Base-by-base conservation (phyloP, 2,329 filamentous ascomycete genomes). In the Trichoderma semiorbis region DNA sequence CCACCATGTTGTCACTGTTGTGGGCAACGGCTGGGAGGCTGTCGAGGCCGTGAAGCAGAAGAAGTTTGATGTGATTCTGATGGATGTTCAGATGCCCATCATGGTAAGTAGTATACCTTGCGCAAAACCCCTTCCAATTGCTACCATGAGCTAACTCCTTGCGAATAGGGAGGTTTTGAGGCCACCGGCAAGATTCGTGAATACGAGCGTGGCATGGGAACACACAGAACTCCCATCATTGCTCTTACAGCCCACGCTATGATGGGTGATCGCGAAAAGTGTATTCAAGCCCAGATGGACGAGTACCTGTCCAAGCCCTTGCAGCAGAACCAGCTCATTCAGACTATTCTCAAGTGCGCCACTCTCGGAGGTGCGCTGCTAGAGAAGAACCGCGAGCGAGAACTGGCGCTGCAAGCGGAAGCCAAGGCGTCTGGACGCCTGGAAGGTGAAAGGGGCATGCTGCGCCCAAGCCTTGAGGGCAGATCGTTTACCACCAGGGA, bases 71-170 rank as follows among this genome's bases (percentile, higher is more conserved):
- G 93, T 97, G 73, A 96, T 99, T 75, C 87, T 99, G 63, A 99
- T 99, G 96, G 96, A 99, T 79, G 96, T 99, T 21, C 96, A 98
- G 81, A 99, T 99, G 96, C 96, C 96, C n/a, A 93, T 98, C 78
- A 98, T 98, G 95, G 91, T 93, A 83, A 84, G 89, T 74, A 43
- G 57, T 72, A 21, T 16, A 34, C 5, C 11, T 14, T 8, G 5
- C 16, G n/a, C n/a, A 55, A 12, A 24, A 26, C 12, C 2, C 18
- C 11, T 5, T n/a, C 18, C 2, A 61, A 5, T 21, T 8, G 18
- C 36, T 60, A 3, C 12, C 32, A 14, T 47, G 14, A 43, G 39
- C 66, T 70, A 28, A 70, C 34, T 18, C n/a, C 10, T 16, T 26
- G 1, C 18, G 11, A 55, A 65, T 72, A 93, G 91, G 96, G 96